Evolutionary conservation across 495 filamentous ascomycete genomes (phyloP), one percentile per base, ranked within the genome.

Genomic region (Clohesyomyces aquaticus): DNA sequence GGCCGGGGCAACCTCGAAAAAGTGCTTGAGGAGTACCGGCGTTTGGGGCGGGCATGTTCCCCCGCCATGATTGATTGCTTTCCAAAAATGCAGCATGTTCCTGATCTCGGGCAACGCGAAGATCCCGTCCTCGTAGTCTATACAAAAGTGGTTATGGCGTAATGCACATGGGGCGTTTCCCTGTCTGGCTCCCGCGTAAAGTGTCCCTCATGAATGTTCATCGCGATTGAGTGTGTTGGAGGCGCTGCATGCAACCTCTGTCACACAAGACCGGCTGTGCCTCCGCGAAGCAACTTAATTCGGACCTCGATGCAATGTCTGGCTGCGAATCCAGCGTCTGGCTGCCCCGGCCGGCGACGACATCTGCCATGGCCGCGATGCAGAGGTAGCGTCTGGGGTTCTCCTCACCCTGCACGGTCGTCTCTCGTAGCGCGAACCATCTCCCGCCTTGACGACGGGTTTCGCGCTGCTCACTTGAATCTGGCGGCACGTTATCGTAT

Each of bases 71-170:
- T 60, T 23, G 14, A 48, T 29, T 22, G 32, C 21, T 55, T 59
- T 59, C 45, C 19, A 63, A 63, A 59, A 58, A 53, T 63, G 53
- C 18, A 63, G 54, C 65, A n/a, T n/a, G 65, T 68, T 68, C 55
- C 23, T 67, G 50, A 51, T 59, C 54, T 59, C 59, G 19, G 32
- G 29, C 19, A 12, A 55, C 3, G 16, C 21, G 27, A 46, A 41
- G 57, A 68, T 58, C 28, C 57, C 38, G 48, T 47, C 47, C 65
- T 59, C 65, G 66, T 69, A 69, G 61, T 64, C 35, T 69, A 69
- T 69, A 61, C 60, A 69, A 65, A 68, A 55, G 55, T 59, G 22
- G 54, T 59, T 62, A 18, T 45, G 29, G 27, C 52, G 21, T 1
- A 11, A 43, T 27, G 49, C 23, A 29, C 25, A 29, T 59, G 29